Evolutionary conservation across 768 basidiomycete species (phyloP), one percentile per base, ranked within the genome.

Genomic region (Solioccasus polychromus): DNA sequence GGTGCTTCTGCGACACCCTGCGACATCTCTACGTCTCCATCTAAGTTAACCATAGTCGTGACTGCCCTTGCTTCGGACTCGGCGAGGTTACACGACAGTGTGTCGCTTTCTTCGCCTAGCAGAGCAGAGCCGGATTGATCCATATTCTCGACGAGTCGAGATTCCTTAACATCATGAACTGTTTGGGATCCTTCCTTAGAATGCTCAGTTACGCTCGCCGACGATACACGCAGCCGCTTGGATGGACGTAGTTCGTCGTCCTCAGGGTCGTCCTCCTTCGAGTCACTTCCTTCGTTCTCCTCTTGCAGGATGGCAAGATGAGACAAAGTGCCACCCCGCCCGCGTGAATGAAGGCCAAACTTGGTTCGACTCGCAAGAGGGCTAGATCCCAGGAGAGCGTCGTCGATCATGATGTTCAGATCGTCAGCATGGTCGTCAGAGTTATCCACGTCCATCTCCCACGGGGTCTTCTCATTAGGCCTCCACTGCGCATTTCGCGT

Each of bases 111-210:
- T 17, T 19, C 39, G 1, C 31, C 35, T 4, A 66, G 36, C 17
- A 66, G 39, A 22, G 54, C 50, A 4, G 63, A 64, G 5, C 47
- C 61, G 2, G 63, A 64, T 8, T 59, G 2, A 19, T 63, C 54
- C 43, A 64, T 53, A 15, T 63, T 42, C 48, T 64, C 62, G 20
- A 64, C 42, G 26, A 64, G 47, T 15, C 51, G 53, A 19, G 62
- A 64, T 22, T 35, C 44, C 29, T 35, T 35, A 7, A 10, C 34
- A 3, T 35, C 51, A 24, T 32, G 50, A 31, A 45, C 39, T 19
- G 29, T n/a, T 4, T 18, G 5, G 14, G 35, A 5, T 18, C 6
- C 45, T 34, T 22, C 45, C 12, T 36, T 39, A 2, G 35, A 32
- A 26, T 39, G n/a, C 10, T 14, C 29, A 37, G 24, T 15, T n/a